These are phyloP conservation scores for Aureobasidium sp. DNA, from an alignment of 2,329 filamentous ascomycete genomes.

Conservation along the genomic window DNA sequence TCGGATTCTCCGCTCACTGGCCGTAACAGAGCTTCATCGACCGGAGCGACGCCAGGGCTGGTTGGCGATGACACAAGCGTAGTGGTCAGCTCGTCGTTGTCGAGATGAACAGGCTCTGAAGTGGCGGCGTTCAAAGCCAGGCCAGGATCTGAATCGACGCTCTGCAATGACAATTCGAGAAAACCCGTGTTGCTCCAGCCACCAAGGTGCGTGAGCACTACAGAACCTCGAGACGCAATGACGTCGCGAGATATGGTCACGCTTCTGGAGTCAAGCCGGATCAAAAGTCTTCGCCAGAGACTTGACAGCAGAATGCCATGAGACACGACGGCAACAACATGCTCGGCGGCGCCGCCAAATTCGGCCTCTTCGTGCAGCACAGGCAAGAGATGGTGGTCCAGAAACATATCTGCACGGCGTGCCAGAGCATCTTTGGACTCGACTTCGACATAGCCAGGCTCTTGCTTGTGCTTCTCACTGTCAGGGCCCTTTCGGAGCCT, in stretches of 20 bases:
- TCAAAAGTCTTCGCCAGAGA: slow-evolving; percentile 57
- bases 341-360: slow-evolving; percentile 23
- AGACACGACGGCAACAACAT: slow-evolving; percentile 61
- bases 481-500: slow-evolving; percentile 34
- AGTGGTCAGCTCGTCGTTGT: not conserved
- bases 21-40: not conserved
- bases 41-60: not conserved
- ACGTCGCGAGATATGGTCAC: slow-evolving; percentile 41
- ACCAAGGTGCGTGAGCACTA: slow-evolving; percentile 48
- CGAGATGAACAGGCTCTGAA: not conserved
- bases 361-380: slow-evolving; percentile 37
- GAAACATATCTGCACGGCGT: slow-evolving; percentile 56
- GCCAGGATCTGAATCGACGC: not conserved
- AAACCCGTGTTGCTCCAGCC: slow-evolving; percentile 63
- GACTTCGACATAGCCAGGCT: slow-evolving; percentile 46
- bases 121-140: not conserved
- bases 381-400: slow-evolving; percentile 57
- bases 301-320: slow-evolving; percentile 75
- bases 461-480: slow-evolving; percentile 36
- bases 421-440: slow-evolving; percentile 65
- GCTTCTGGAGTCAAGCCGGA: slow-evolving; percentile 44
- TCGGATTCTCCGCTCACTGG: not conserved
- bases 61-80: not conserved
- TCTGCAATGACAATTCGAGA: slow-evolving; percentile 34
- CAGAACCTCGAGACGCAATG: slow-evolving; percentile 28